Percentiles rank a stretch among this genome's conserved stretches.
phyloP scores from a whole-genome alignment of 1,139 yeast genomes.

The Kurtzmaniella quercitrusa region DNA sequence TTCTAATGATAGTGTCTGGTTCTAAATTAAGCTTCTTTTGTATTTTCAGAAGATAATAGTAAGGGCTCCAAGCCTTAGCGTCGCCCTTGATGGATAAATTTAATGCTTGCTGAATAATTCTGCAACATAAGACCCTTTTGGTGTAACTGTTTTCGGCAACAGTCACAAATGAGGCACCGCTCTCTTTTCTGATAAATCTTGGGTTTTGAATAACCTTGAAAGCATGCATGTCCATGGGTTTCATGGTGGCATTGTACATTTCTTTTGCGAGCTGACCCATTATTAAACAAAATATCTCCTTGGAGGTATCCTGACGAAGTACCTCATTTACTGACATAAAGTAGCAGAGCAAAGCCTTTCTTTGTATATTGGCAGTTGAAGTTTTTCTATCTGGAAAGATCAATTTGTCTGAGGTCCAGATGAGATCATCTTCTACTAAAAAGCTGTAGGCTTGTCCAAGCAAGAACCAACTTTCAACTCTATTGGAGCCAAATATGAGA shows the following conservation, averaged over 20 bases:
- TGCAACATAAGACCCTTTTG: constrained; percentile 24
- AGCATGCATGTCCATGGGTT: constrained; percentile 67
- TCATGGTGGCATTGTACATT: constrained; percentile 54
- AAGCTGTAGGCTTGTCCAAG: constrained; percentile 78
- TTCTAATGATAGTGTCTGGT: constrained; percentile 28
- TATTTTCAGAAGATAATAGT: constrained; percentile 57
- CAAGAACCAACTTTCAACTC: constrained; percentile 84
- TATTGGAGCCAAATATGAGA: constrained; percentile 56
- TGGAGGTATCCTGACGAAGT: constrained; percentile 19
- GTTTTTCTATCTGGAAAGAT: constrained; percentile 60
- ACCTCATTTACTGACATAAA: constrained; percentile 66
- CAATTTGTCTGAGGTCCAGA: constrained; percentile 86
- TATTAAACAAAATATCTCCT: constrained; percentile 36
- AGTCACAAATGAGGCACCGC: constrained; percentile 22
- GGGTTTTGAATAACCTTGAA: constrained; percentile 39
- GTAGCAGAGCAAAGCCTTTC: constrained; percentile 69
- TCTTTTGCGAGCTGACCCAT: constrained; percentile 61
- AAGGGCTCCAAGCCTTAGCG: constrained; percentile 58
- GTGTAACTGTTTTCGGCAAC: constrained; percentile 21
- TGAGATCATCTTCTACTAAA: constrained; percentile 80
- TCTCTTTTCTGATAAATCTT: constrained; percentile 23
- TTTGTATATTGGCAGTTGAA: constrained; percentile 60
- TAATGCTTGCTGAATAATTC: constrained; percentile 36
- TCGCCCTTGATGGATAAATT: constrained; percentile 40
- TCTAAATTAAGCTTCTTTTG: constrained; percentile 43